These are phyloP conservation scores for Sphagnurus paluster DNA, from an alignment of 1,284 basidiomycete species.

Conservation along the genomic window DNA sequence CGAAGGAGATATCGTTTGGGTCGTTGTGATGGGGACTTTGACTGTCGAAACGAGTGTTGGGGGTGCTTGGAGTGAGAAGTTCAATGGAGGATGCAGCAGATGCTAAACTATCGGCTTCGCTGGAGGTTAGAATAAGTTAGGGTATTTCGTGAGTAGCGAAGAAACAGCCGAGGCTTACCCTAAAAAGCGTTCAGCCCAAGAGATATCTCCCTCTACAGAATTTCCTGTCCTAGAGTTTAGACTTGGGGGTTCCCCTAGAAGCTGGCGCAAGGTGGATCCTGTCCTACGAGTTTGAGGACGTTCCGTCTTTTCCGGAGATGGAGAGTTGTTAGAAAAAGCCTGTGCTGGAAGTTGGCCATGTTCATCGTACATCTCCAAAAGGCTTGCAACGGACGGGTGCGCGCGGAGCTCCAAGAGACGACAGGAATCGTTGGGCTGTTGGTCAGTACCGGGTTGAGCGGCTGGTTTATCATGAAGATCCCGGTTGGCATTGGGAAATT, in stretches of 20 bases:
- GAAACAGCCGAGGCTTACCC: constrained; percentile 44
- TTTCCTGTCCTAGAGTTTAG: constrained; percentile 27
- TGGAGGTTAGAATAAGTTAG: constrained; percentile 21
- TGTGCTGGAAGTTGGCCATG: constrained; percentile 59
- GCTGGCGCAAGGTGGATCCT: constrained; percentile 70
- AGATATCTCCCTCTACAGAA: constrained; percentile 65
- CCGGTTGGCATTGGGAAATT: constrained; percentile 63
- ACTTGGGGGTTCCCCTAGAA: constrained; percentile 56
- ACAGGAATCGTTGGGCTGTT: constrained; percentile 42
- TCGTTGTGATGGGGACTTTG: constrained; percentile 22
- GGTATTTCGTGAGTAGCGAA: neutral
- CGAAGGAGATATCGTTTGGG: constrained; percentile 34
- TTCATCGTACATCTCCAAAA: constrained; percentile 71
- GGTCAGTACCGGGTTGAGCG: constrained; percentile 22
- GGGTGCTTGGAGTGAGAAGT: constrained; percentile 43
- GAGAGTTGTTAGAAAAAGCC: constrained; percentile 65
- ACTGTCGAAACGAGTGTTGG: constrained; percentile 32
- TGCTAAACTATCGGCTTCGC: constrained; percentile 47
- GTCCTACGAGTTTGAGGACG: constrained; percentile 55
- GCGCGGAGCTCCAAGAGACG: constrained; percentile 61
- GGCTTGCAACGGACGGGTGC: constrained; percentile 74
- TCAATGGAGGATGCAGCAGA: constrained; percentile 46
- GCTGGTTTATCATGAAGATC: constrained; percentile 28
- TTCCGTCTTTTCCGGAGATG: constrained; percentile 40
- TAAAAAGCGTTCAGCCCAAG: constrained; percentile 75